Evolutionary conservation across 371 early-diverging fungal species (phyloP).

Genomic region (Mortierella sp.): DNA sequence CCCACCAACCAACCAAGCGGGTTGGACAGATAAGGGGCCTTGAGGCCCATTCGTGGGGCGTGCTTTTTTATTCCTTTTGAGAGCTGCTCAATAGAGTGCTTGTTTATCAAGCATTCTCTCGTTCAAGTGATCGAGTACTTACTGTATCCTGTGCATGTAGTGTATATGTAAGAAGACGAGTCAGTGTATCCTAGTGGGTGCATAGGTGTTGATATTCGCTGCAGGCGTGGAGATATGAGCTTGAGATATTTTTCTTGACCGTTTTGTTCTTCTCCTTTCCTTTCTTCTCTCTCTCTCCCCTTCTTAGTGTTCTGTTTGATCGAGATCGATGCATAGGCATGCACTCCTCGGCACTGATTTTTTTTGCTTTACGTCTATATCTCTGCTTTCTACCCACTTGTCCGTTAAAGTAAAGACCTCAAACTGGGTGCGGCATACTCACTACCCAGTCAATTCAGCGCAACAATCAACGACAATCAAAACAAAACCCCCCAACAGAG

Average conservation of each 20-base stretch:
- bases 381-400: not conserved
- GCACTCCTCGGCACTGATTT: too few species aligned
- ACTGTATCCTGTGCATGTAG: not conserved
- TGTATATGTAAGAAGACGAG: too few species aligned
- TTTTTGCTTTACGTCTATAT: not conserved
- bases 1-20: not conserved
- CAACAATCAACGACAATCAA: not conserved
- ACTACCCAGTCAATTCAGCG: not conserved
- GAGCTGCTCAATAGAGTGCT: not conserved
- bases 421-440: not conserved
- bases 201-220: not conserved
- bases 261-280: not conserved
- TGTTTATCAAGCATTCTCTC: not conserved
- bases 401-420: not conserved
- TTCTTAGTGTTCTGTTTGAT: not conserved
- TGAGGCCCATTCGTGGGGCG: not conserved
- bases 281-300: not conserved
- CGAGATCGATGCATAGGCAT: not conserved
- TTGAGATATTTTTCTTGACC: not conserved
- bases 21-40: not conserved
- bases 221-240: not conserved
- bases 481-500: too few species aligned
- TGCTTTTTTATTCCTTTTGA: not conserved
- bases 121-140: slow-evolving; percentile 11
- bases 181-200: not conserved